Evolutionary conservation across 2,329 filamentous ascomycete species (phyloP).

Genomic region (Apiospora sp.): DNA sequence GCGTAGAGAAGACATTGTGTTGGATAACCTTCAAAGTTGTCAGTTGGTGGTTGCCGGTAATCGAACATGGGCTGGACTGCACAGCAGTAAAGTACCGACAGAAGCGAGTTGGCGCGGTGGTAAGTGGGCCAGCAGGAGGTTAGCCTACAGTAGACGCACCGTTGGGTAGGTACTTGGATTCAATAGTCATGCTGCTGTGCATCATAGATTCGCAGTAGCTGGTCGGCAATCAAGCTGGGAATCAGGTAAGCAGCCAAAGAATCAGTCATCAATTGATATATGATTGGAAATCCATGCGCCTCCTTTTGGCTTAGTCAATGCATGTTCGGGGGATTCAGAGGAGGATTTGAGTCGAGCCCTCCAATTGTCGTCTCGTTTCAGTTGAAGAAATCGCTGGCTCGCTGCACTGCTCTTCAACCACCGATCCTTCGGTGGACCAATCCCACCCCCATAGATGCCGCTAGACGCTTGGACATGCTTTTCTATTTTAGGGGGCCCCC

Average conservation of each 20-base stretch:
- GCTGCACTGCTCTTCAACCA: not conserved
- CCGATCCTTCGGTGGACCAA: not conserved
- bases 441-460: not conserved
- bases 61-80: not conserved
- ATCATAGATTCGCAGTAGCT: not conserved
- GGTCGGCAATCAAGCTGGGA: not conserved
- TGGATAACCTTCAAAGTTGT: not conserved
- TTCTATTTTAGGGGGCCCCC: constrained; percentile 4
- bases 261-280: not conserved
- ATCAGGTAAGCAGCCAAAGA: not conserved
- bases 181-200: not conserved
- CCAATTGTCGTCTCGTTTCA: not conserved
- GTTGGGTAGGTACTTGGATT: not conserved
- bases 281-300: not conserved
- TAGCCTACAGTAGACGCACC: not conserved
- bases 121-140: not conserved
- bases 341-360: not conserved
- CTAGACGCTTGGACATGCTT: not conserved
- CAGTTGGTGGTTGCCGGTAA: not conserved
- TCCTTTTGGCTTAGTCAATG: not conserved
- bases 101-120: not conserved
- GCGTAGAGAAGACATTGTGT: not conserved
- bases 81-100: not conserved
- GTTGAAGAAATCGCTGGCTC: not conserved
- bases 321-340: not conserved